Evolutionary conservation across 2,329 filamentous ascomycete genomes (phyloP), one percentile per base, ranked within the genome.

Genomic region (Fusarium compactum): DNA sequence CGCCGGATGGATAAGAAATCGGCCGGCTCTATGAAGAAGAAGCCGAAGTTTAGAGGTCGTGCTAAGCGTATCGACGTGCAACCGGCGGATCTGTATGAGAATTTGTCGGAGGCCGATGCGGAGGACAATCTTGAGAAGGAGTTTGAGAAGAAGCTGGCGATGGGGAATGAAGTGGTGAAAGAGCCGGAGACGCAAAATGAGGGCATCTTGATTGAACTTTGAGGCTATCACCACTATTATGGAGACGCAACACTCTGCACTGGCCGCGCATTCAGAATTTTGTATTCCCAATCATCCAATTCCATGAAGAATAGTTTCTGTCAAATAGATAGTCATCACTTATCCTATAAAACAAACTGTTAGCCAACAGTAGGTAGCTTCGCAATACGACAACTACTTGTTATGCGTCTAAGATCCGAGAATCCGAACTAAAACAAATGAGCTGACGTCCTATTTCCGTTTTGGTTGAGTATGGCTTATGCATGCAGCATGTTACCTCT

Each of bases 131-230:
- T 57, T 20, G 67, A 45, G 34, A 56, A 65, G 14, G 30, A 59
- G 24, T 50, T 57, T 22, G 67, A 43, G 27, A 56, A 61, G 14
- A 32, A 58, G 18, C 34, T 24, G 3, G 43, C 45, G 6, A 27
- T 25, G 18, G 48, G 47, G 22, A 40, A 57, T 30, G 47, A 51
- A 44, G 44, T 38, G 15, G 40, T 20, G 9, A 46, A 45, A n/a
- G 38, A 55, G 34, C 10, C 25, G 27, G 58, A 62, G 30, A 46
- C 41, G n/a, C 34, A n/a, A 44, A 47, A 18, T 18, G 66, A 69
- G 20, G 67, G 44, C 8, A 38, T 58, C 16, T 43, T 73, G 50
- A 73, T 73, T 22, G 69, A 47, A 12, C 61, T 34, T 58, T 52
- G 50, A 52, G 18, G 9, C 12, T 12, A 52, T 52, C 50, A 29